A percentile compares a stretch with the other conserved stretches of the same genome.
phyloP scores from a whole-genome alignment of 148 eudicot genomes.

The Rhododendron mucronatum region DNA sequence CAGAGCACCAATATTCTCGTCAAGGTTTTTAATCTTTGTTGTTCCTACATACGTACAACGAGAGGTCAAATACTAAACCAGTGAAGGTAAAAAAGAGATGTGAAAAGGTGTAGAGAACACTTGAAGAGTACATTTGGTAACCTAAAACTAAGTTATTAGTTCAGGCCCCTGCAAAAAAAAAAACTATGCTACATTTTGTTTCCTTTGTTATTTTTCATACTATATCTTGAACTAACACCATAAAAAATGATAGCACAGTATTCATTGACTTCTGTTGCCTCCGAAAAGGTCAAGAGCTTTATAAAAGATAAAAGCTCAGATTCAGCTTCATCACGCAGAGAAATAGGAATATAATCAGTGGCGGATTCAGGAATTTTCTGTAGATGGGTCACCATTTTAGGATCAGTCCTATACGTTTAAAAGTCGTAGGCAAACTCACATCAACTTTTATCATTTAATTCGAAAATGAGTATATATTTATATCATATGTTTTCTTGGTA shows the following conservation, averaged over 20 bases:
- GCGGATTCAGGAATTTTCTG: too few relatives aligned
- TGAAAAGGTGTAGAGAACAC: neutral
- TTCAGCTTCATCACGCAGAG: neutral
- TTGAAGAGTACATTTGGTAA: neutral
- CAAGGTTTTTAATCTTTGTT: constrained; percentile 21
- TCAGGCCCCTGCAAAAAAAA: neutral
- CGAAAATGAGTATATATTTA: too few relatives aligned
- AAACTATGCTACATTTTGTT: neutral
- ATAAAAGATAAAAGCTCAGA: neutral
- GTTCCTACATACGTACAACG: constrained; percentile 7
- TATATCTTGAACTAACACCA: neutral
- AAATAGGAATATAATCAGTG: too few relatives aligned
- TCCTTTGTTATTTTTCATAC: neutral
- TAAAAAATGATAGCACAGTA: neutral
- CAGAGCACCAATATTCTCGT: constrained; percentile 13
- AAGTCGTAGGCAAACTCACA: too few relatives aligned
- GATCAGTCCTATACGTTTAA: too few relatives aligned
- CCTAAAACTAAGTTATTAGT: neutral
- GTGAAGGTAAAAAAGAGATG: neutral
- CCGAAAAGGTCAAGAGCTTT: neutral
- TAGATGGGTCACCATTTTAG: too few relatives aligned
- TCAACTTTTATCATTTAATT: too few relatives aligned
- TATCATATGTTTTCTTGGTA: too few relatives aligned
- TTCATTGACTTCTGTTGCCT: neutral
- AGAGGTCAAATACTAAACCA: neutral